Conservation (phyloP, 2,329 filamentous ascomycete species). For the Penicillium hesseltinei region DNA sequence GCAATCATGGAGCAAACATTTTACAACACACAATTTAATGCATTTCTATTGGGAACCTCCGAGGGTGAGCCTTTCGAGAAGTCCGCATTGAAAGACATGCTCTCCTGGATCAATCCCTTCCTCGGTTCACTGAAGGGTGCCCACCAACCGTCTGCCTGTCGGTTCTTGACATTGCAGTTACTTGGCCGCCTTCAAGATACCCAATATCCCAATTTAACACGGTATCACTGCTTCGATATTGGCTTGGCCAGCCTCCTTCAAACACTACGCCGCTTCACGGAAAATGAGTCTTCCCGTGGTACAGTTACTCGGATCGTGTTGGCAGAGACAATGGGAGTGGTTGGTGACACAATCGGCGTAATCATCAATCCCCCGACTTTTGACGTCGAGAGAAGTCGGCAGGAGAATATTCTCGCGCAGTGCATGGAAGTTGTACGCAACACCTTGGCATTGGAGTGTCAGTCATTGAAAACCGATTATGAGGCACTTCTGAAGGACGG, state of each 20-base stretch:
- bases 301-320: constrained; percentile 50
- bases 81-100: constrained; percentile 60
- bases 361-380: constrained; percentile 59
- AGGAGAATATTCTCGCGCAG: constrained; percentile 54
- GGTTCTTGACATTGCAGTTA: constrained; percentile 73
- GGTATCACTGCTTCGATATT: constrained; percentile 47
- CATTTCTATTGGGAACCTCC: constrained; percentile 51
- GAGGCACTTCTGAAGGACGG: constrained; percentile 61
- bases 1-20: constrained; percentile 83
- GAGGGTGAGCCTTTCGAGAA: constrained; percentile 54
- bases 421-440: constrained; percentile 65
- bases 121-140: constrained; percentile 72
- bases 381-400: constrained; percentile 46
- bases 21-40: constrained; percentile 65
- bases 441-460: constrained; percentile 68
- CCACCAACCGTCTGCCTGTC: constrained; percentile 75
- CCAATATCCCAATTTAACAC: constrained; percentile 42
- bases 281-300: constrained; percentile 45
- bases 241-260: constrained; percentile 47
- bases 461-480: constrained; percentile 67
- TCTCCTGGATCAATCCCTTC: constrained; percentile 76
- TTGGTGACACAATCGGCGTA: constrained; percentile 51
- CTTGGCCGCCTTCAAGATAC: constrained; percentile 57
- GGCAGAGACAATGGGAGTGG: constrained; percentile 48
- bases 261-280: constrained; percentile 49